phyloP scores from a whole-genome alignment of 345 rosid genomes.

The Gossypioides kirkii region DNA sequence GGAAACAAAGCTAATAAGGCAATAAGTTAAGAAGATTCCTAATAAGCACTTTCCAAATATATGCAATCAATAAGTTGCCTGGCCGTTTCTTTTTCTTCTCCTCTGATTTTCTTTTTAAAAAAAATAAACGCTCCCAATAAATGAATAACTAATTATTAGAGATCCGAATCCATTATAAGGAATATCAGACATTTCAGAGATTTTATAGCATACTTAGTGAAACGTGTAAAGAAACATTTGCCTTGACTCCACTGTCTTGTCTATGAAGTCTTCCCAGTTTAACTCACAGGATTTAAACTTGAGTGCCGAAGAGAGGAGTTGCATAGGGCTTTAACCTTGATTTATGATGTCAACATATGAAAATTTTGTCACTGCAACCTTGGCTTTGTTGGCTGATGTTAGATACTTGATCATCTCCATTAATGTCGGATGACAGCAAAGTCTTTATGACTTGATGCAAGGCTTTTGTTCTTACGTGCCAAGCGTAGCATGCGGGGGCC shows the following conservation, averaged over 20 bases:
- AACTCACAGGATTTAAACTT: too few species aligned
- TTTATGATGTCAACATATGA: too few species aligned
- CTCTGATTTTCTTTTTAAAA: too few species aligned
- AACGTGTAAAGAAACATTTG: neutral
- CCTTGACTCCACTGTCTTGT: neutral
- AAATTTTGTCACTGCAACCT: too few species aligned
- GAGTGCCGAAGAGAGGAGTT: too few species aligned
- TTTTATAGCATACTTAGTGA: neutral
- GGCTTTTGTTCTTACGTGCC: neutral
- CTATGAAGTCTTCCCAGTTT: too few species aligned
- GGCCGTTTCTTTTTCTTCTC: too few species aligned
- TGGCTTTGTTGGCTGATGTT: too few species aligned
- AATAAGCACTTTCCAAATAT: neutral
- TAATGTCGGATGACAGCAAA: neutral
- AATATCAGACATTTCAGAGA: neutral
- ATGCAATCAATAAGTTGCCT: too few species aligned
- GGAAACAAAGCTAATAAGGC: neutral
- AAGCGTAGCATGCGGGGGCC: neutral
- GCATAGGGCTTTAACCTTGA: too few species aligned
- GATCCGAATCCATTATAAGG: neutral
- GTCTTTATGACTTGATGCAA: neutral
- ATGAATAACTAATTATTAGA: neutral
- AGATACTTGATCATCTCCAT: too few species aligned
- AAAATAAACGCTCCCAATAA: neutral
- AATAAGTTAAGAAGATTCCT: neutral